Conservation (phyloP, 176 grass and related monocot genomes). For the barley (Hordeum vulgare) region MorexV3_pseudomolecules_assembly NC_058520.1:32229778-32230277, state of each 20-base stretch:
- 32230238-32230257: conserved; percentile 54
- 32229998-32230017: conserved; percentile 80
- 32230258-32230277: conserved; percentile 74
- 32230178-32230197: conserved; percentile 53
- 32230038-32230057: conserved; percentile 68
- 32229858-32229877: background rate
- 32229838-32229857: background rate
- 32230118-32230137: conserved; percentile 96
- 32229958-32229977: conserved; percentile 27
- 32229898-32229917: background rate
- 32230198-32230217: conserved; percentile 51
- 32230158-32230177: conserved; percentile 92
- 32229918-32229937: background rate
- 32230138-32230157: conserved; percentile 88
- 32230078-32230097: conserved; percentile 79
- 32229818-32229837: background rate
- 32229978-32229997: conserved; percentile 92
- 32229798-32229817: too few species aligned
- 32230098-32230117: conserved; percentile 72
- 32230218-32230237: conserved; percentile 64
- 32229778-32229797: too few species aligned
- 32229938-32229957: background rate
- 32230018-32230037: conserved; percentile 70
- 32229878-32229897: background rate
- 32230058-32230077: conserved; percentile 95